Evolutionary conservation across 306 rosid genomes (phyloP), one percentile per base, ranked within the genome.

Genomic region (Corylus americana): DNA sequence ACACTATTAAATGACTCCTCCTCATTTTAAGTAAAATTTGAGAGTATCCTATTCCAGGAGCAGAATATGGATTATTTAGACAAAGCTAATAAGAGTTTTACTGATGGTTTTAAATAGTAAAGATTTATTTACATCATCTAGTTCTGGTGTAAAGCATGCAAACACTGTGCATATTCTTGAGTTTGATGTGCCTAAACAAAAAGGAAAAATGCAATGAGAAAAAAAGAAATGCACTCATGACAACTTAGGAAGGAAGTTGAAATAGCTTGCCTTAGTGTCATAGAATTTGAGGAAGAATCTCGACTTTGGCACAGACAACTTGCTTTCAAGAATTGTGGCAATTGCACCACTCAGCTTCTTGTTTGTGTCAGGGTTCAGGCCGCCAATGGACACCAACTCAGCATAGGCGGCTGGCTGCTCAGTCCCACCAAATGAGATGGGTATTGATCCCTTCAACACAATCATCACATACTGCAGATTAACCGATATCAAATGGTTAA

Each of bases 381-480:
- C 99, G 20, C 99, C 99, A 73, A 95, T 95, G 80, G 99, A 91
- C 77, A 93, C 92, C 93, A 95, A 74, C 88, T 95, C 99, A 39
- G 94, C 98, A 82, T 90, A 93, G 57, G 98, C 99, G 53, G 99
- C 97, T 39, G 97, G 97, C 80, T 91, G 83, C 88, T 95, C 98
- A 55, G 74, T 89, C 70, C 97, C 99, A 75, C 97, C 96, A 88
- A 95, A 95, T 74, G 99, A 42, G 8, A 95, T 85, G 77, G 99
- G 98, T 47, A 93, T 84, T 16, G 99, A 95, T 74, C 99, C 99
- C 84, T 93, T 93, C 88, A 95, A 86, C 48, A 93, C 98, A 81
- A 91, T 78, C 98, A 95, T 95, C 88, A 93, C 98, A 87, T 93
- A 91, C 99, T 95, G 91, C 82, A 86, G 61, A 70, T 61, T 57